Conservation (phyloP, 306 rosid species). For the Abrus pulchellus region DNA sequence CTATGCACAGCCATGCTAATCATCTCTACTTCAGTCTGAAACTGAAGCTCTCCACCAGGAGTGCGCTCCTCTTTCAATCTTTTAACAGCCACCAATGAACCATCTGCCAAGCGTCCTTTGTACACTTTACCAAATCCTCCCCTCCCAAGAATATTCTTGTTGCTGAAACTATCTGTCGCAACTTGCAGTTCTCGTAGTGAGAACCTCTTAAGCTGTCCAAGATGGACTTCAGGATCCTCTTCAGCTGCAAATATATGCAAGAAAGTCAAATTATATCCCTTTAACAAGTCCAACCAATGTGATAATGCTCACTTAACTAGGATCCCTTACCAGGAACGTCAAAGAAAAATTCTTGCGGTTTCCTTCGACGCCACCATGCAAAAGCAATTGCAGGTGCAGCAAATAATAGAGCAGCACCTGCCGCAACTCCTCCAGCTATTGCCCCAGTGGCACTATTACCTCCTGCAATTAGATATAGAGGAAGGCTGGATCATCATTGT, state of each 20-base stretch:
- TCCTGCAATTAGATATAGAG: constrained; percentile 63
- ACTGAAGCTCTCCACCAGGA: constrained; percentile 99
- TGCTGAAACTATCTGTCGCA: constrained; percentile 95
- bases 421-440: constrained; percentile 99
- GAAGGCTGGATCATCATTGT: constrained; percentile 34
- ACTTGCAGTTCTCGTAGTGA: constrained; percentile 95
- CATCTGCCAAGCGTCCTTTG: constrained; percentile 97
- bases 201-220: constrained; percentile 98
- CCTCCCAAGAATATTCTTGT: constrained; percentile 95
- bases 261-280: constrained; percentile 44
- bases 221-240: constrained; percentile 99
- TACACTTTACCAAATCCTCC: constrained; percentile 99
- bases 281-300: constrained; percentile 21
- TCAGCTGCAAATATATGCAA: constrained; percentile 70
- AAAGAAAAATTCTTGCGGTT: constrained; percentile 96
- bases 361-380: constrained; percentile 99
- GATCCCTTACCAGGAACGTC: constrained; percentile 89
- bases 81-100: constrained; percentile 92
- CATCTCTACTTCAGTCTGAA: constrained; percentile 99
- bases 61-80: constrained; percentile 98
- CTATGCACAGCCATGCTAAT: constrained; percentile 99
- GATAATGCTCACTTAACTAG: constrained; percentile 8
- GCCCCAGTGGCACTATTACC: constrained; percentile 93
- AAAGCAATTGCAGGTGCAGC: constrained; percentile 99
- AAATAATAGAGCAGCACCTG: constrained; percentile 95